Conservation (phyloP, 2,329 filamentous ascomycete species). For the Endocalyx cinctus region DNA sequence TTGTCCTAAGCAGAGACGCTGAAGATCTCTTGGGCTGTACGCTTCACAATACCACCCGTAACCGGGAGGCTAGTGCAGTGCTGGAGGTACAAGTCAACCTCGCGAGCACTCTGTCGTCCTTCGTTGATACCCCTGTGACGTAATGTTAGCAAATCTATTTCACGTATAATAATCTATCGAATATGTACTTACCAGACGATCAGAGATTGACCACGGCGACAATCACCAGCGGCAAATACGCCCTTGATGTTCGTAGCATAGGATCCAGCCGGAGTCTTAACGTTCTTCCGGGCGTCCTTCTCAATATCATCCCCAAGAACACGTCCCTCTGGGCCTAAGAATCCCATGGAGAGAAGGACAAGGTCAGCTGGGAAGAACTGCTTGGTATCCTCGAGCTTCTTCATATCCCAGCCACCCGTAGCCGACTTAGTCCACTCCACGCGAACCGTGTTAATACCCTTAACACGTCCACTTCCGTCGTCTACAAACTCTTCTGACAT, state of each 20-base stretch:
- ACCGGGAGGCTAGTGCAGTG: slow-evolving; percentile 76
- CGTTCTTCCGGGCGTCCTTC: slow-evolving; percentile 88
- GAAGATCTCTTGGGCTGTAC: slow-evolving; percentile 64
- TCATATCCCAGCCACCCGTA: slow-evolving; percentile 95
- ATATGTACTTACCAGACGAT: slow-evolving; percentile 81
- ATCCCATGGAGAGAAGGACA: slow-evolving; percentile 93
- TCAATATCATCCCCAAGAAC: slow-evolving; percentile 85
- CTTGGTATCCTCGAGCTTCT: slow-evolving; percentile 88
- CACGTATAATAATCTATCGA: not conserved
- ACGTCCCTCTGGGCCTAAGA: slow-evolving; percentile 87
- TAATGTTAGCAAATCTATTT: slow-evolving; percentile 30
- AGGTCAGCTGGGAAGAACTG: slow-evolving; percentile 96
- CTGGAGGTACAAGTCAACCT: slow-evolving; percentile 85
- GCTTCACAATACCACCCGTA: slow-evolving; percentile 88
- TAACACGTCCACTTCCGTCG: slow-evolving; percentile 80
- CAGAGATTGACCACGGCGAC: slow-evolving; percentile 86
- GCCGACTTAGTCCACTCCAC: slow-evolving; percentile 94
- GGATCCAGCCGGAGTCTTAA: slow-evolving; percentile 85
- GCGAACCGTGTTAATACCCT: slow-evolving; percentile 91
- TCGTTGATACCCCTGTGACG: slow-evolving; percentile 83
- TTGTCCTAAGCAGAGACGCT: slow-evolving; percentile 9
- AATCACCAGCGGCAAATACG: slow-evolving; percentile 92
- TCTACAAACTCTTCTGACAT: slow-evolving; percentile 97
- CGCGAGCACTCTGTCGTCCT: slow-evolving; percentile 85
- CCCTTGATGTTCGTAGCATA: slow-evolving; percentile 86